phyloP scores from a whole-genome alignment of 2,329 filamentous ascomycete species.

The Esteya vermicola region DNA sequence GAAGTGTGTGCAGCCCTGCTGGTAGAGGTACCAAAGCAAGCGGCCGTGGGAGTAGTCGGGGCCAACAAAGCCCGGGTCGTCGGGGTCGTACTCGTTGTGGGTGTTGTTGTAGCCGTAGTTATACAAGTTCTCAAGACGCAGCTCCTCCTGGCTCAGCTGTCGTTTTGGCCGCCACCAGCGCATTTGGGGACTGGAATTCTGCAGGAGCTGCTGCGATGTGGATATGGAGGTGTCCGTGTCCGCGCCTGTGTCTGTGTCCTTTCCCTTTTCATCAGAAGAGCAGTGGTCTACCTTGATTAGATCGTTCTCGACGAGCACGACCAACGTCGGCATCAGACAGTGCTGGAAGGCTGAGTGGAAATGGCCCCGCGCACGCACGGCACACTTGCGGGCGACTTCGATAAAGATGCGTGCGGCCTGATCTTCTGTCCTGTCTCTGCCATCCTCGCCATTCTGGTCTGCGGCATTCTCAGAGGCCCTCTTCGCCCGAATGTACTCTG shows the following conservation, averaged over 20 bases:
- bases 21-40: slow-evolving; percentile 7
- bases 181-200: too few relatives aligned
- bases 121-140: too few relatives aligned
- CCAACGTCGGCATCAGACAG: neutral
- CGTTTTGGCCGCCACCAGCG: too few relatives aligned
- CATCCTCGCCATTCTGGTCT: neutral
- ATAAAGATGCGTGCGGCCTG: slow-evolving; percentile 1
- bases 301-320: neutral
- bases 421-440: neutral
- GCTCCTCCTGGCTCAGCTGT: too few relatives aligned
- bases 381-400: slow-evolving; percentile 3
- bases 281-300: too few relatives aligned
- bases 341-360: slow-evolving; percentile 7
- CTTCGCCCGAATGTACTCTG: slow-evolving; percentile 5
- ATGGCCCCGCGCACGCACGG: slow-evolving; percentile 1
- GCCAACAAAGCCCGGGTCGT: neutral
- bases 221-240: too few relatives aligned
- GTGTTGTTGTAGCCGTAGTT: neutral
- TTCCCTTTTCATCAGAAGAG: too few relatives aligned
- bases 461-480: too few relatives aligned
- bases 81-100: neutral
- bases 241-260: too few relatives aligned
- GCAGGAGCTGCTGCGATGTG: too few relatives aligned
- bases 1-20: neutral
- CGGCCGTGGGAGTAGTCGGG: slow-evolving; percentile 9